Evolutionary conservation across 192 early-diverging fungal genomes (phyloP), one percentile per base, ranked within the genome.

Genomic region (Backusella morwellensis): DNA sequence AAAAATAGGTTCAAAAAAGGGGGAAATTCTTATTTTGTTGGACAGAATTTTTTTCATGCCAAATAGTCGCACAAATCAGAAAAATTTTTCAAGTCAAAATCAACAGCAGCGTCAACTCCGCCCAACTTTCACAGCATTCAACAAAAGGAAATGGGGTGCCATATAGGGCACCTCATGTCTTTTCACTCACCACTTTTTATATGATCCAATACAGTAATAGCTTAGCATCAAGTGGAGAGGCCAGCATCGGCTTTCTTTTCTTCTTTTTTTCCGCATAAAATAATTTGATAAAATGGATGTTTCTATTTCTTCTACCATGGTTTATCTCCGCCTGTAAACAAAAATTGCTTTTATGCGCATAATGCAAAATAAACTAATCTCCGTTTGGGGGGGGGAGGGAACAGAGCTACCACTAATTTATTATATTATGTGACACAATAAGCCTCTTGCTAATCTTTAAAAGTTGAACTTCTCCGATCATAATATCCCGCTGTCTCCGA

Each of bases 291-390:
- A 59, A 23, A 59, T 59, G 6, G 54, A 26, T 59, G 8, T 26
- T 59, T 59, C 54, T 59, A 23, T 59, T 59, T 56, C 11, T 59
- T 26, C 23, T 21, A 26, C 9, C 17, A 2, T 44, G 42, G 2
- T 26, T 59, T 59, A 59, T 59, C 54, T 59, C 54, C 54, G 54
- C 54, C 21, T 19, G 3, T 59, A 59, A 54, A 50, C n/a, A 50
- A 50, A n/a, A 50, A n/a, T 50, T 50, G 6, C 17, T n/a, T n/a
- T 59, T 59, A 59, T 59, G 54, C 54, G 54, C 54, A 59, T 59
- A 59, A 59, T 59, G 54, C 54, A 59, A 59, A 59, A 59, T 59
- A 59, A 59, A 59, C 54, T 23, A 59, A 59, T 59, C 54, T 59
- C 54, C 54, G 54, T 59, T 59, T 59, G 54, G 54, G 21, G 29